Evolutionary conservation across 2,329 filamentous ascomycete genomes (phyloP), one percentile per base, ranked within the genome.

Genomic region (Albophoma yamanashiensis): DNA sequence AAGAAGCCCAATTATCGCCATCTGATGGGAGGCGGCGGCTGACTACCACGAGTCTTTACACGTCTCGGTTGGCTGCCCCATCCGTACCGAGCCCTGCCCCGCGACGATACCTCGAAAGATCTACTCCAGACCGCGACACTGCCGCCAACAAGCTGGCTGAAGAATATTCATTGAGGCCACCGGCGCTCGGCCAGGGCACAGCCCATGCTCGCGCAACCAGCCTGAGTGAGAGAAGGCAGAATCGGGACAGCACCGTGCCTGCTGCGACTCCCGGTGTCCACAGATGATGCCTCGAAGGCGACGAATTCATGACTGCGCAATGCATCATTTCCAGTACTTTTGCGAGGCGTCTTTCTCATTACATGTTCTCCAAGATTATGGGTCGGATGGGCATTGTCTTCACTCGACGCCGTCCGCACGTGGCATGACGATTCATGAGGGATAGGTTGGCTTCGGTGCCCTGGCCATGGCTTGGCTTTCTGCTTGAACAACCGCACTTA

Each of bases 81-180:
- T 65, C 70, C 2, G 71, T 73, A 20, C 72, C 77, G 2, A 73
- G 73, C 20, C 67, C 73, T 8, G 68, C 76, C 7, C 68, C 73
- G 20, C 76, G 81, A 39, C 77, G 79, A 42, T 84, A 82, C 60
- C 67, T 82, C 25, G 81, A 84, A 38, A 72, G 79, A 56, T 66
- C 74, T 3, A 71, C 71, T 15, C 71, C 73, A 42, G 76, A 79
- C 31, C 74, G 76, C 22, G 77, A 79, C 15, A 66, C 66, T 63
- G 71, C 64, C 40, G 58, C 56, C 52, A 67, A 69, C 55, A 66
- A 62, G 56, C 58, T 64, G 14, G 61, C 60, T 15, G 71, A 70
- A 57, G 67, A 69, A 27, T 65, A 68, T 31, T 62, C 53, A 25
- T 65, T 68, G 62, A 74, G 80, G 22, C 76, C 79, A 43, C 72